Percentiles rank a stretch among this genome's conserved stretches.
These are phyloP conservation scores for Nannochloropsis salina DNA, from an alignment of 108 stramenopile species.

Conservation along the genomic window DNA sequence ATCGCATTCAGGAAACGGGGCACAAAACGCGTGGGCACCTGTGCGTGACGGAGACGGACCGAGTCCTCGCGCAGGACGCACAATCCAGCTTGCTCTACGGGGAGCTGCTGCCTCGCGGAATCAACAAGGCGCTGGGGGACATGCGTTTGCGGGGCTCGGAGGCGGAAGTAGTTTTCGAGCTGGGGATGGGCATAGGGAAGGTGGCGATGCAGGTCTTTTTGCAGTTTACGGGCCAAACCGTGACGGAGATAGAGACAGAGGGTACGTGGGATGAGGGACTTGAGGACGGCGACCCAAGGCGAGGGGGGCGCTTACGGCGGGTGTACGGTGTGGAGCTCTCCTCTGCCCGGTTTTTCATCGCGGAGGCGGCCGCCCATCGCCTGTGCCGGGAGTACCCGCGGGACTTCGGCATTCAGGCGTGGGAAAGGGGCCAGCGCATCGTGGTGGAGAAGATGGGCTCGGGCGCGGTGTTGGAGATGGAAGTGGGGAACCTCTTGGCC, in stretches of 20 bases:
- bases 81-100: conserved; percentile 50
- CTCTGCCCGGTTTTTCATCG: conserved; percentile 41
- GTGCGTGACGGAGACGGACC: conserved; percentile 50
- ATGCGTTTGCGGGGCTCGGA: conserved; percentile 34
- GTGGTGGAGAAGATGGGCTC: not conserved
- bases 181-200: conserved; percentile 58
- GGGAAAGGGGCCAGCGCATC: not conserved
- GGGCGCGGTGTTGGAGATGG: conserved; percentile 40
- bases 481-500: conserved; percentile 48
- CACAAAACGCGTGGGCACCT: conserved; percentile 53
- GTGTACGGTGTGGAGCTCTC: conserved; percentile 54
- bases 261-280: not conserved
- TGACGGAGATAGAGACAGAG: not conserved
- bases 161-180: conserved; percentile 38
- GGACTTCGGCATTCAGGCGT: not conserved
- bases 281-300: not conserved
- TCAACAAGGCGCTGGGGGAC: conserved; percentile 48
- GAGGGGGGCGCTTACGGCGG: not conserved
- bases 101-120: conserved; percentile 54
- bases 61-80: conserved; percentile 29
- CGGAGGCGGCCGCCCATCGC: conserved; percentile 25
- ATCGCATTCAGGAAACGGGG: conserved; percentile 47
- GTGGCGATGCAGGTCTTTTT: conserved; percentile 52
- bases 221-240: conserved; percentile 35
- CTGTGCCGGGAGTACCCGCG: not conserved